Conservation (phyloP, 495 filamentous ascomycete species). For the Penicillium silybi region DNA sequence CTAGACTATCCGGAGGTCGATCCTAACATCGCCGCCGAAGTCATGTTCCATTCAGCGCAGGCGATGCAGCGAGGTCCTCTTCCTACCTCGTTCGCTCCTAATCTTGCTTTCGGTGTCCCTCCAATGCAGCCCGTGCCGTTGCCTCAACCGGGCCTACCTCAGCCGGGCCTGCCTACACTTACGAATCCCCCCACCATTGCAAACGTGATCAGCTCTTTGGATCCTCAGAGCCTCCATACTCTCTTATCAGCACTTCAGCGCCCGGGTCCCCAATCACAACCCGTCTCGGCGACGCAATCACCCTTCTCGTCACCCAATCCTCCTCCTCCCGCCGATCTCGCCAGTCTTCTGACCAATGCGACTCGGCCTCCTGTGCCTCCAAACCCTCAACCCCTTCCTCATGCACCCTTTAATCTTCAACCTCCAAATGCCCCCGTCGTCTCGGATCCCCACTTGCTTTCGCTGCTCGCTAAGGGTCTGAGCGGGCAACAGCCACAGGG, state of each 20-base stretch:
- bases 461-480: constrained; percentile 42
- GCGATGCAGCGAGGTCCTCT: constrained; percentile 45
- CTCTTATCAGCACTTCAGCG: constrained; percentile 59
- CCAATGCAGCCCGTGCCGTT: constrained; percentile 32
- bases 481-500: constrained; percentile 40
- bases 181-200: constrained; percentile 40
- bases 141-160: constrained; percentile 27
- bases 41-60: constrained; percentile 71
- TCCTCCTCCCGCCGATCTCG: constrained; percentile 50
- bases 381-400: constrained; percentile 30
- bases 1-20: constrained; percentile 78
- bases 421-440: constrained; percentile 30
- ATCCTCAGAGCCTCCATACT: constrained; percentile 67
- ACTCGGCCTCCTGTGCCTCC: constrained; percentile 37
- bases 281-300: constrained; percentile 40
- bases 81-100: constrained; percentile 40
- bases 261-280: constrained; percentile 35
- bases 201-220: constrained; percentile 55
- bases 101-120: constrained; percentile 43
- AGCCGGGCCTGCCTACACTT: constrained; percentile 23
- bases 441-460: constrained; percentile 42
- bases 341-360: constrained; percentile 52
- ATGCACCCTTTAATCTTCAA: constrained; percentile 34
- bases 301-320: constrained; percentile 33
- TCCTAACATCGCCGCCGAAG: constrained; percentile 67